Conservation (phyloP, 1,284 basidiomycete species). For the Meira miltonrushii region DNA sequence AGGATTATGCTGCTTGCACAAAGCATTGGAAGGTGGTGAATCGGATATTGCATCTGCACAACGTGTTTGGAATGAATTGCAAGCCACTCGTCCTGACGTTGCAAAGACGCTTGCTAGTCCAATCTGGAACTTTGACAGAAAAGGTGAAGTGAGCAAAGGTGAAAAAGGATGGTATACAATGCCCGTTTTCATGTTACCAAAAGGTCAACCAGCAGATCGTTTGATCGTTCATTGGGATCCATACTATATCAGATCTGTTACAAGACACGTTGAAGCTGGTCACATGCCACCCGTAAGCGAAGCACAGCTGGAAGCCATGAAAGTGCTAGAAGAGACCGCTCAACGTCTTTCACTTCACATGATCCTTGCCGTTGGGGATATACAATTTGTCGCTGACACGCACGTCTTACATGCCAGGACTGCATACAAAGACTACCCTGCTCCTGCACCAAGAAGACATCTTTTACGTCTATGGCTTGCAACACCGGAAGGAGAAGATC, state of each 20-base stretch:
- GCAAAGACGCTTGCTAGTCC: slow-evolving; percentile 50
- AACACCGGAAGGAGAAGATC: slow-evolving; percentile 55
- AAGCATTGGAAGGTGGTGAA: slow-evolving; percentile 55
- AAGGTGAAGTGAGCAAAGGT: slow-evolving; percentile 32
- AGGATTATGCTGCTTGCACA: slow-evolving; percentile 55
- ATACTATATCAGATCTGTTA: slow-evolving; percentile 44
- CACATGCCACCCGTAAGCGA: slow-evolving; percentile 51
- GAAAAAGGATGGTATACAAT: slow-evolving; percentile 27
- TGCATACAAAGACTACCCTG: slow-evolving; percentile 54
- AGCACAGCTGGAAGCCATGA: slow-evolving; percentile 53
- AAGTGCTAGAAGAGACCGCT: slow-evolving; percentile 55
- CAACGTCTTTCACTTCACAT: slow-evolving; percentile 54
- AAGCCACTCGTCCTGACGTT: slow-evolving; percentile 54
- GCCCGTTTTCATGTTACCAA: slow-evolving; percentile 30
- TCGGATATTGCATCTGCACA: slow-evolving; percentile 55
- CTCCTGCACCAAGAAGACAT: slow-evolving; percentile 53
- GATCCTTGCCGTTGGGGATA: slow-evolving; percentile 55
- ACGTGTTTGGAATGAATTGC: slow-evolving; percentile 55
- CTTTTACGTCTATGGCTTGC: slow-evolving; percentile 56
- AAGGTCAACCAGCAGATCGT: slow-evolving; percentile 25
- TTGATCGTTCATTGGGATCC: slow-evolving; percentile 42
- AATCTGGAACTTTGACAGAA: slow-evolving; percentile 46
- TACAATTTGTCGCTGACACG: slow-evolving; percentile 32
- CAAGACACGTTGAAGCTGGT: slow-evolving; percentile 51
- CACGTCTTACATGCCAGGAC: slow-evolving; percentile 55